Conservation (phyloP, 345 rosid genomes). For the Geranium rotundifolium region DNA sequence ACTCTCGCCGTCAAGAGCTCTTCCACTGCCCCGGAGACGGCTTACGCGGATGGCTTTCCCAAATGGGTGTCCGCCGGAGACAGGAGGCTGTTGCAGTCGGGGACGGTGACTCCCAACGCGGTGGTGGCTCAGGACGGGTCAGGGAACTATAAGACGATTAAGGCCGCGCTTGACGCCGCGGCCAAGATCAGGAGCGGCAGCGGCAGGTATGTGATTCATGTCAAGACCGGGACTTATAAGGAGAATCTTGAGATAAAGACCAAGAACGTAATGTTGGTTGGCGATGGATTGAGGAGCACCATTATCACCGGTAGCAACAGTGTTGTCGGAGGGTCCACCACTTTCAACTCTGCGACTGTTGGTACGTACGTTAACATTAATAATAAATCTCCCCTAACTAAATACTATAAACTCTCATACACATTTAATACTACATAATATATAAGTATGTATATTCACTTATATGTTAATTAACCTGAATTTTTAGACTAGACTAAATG, state of each 20-base stretch:
- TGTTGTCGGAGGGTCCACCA: conserved; percentile 56
- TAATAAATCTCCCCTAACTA: neutral
- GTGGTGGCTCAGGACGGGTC: conserved; percentile 74
- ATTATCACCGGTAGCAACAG: conserved; percentile 66
- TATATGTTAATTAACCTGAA: too few relatives aligned
- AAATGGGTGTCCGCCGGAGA: conserved; percentile 56
- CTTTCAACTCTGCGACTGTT: conserved; percentile 73
- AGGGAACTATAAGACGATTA: conserved; percentile 44
- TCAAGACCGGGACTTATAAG: conserved; percentile 56
- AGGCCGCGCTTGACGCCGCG: conserved; percentile 57
- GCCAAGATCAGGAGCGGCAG: conserved; percentile 37
- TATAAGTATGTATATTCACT: too few relatives aligned
- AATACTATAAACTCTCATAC: too few relatives aligned
- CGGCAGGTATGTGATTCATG: conserved; percentile 52
- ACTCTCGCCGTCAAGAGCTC: conserved; percentile 42
- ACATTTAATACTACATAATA: too few relatives aligned
- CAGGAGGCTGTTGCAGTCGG: conserved; percentile 41
- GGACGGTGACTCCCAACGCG: conserved; percentile 29
- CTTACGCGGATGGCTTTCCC: conserved; percentile 43
- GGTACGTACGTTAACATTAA: conserved; percentile 35
- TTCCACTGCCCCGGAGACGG: conserved; percentile 10
- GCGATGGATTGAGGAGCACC: conserved; percentile 56
- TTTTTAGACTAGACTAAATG: too few relatives aligned
- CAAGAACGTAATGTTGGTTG: conserved; percentile 66
- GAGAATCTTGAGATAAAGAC: conserved; percentile 51